Evolutionary conservation across 2,329 filamentous ascomycete genomes (phyloP).

Genomic region (Leptosphaerulina australis): DNA sequence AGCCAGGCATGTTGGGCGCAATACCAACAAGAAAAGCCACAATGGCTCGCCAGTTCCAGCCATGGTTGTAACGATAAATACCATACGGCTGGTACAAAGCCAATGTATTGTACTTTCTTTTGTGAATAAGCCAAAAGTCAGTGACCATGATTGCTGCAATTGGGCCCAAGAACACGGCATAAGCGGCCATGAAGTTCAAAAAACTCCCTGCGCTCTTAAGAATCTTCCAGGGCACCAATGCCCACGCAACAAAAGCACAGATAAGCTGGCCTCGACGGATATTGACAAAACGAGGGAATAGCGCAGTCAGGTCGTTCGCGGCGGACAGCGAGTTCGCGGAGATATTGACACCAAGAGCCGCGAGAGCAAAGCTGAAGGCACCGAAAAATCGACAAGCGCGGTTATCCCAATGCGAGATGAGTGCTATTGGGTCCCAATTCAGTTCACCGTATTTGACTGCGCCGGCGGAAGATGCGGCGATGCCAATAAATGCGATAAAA

Average conservation of each 20-base stretch:
- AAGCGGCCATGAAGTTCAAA: conserved; percentile 68
- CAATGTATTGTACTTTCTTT: conserved; percentile 56
- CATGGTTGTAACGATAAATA: conserved; percentile 59
- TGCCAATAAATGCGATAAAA: conserved; percentile 62
- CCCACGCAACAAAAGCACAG: conserved; percentile 53
- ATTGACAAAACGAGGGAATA: conserved; percentile 61
- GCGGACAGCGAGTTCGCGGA: conserved; percentile 60
- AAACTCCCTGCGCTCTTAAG: conserved; percentile 51
- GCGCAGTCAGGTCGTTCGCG: conserved; percentile 60
- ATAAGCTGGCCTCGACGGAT: conserved; percentile 57
- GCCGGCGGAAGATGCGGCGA: conserved; percentile 63
- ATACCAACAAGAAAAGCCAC: conserved; percentile 64
- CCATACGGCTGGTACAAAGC: conserved; percentile 59
- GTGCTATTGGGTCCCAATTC: conserved; percentile 53
- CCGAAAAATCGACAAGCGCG: conserved; percentile 52
- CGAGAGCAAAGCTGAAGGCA: conserved; percentile 54
- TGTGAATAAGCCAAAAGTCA: conserved; percentile 66
- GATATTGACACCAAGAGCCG: conserved; percentile 60
- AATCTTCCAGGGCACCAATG: conserved; percentile 56
- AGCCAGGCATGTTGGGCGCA: conserved; percentile 62
- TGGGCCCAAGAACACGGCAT: conserved; percentile 68
- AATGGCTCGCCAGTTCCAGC: conserved; percentile 66
- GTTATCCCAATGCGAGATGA: conserved; percentile 48
- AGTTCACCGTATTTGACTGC: conserved; percentile 57
- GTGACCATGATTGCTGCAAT: conserved; percentile 66